phyloP scores from a whole-genome alignment of 805 yeast genomes.

The Nakazawaea wyomingensis region DNA sequence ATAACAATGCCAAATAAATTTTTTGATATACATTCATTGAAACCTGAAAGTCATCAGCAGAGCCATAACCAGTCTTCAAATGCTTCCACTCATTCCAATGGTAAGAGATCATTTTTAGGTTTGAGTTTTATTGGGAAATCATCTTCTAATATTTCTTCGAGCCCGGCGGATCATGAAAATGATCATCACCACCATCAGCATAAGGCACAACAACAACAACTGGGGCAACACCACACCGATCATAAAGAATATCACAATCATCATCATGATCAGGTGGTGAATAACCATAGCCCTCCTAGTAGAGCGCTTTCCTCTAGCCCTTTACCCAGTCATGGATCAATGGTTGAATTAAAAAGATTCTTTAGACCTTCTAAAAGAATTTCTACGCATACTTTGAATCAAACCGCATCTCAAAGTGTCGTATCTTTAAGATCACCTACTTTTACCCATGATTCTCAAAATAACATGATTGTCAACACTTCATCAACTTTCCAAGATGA shows the following conservation, averaged over 20 bases:
- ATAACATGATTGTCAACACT: conserved; percentile 34
- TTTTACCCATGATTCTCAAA: conserved; percentile 33
- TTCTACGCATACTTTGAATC: conserved; percentile 19
- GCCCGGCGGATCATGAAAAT: conserved; percentile 2
- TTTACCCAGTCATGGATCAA: conserved; percentile 35
- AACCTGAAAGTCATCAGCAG: no score
- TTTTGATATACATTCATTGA: conserved; percentile 7
- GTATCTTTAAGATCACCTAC: conserved; percentile 25
- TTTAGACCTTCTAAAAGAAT: conserved; percentile 49
- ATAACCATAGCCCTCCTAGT: neutral
- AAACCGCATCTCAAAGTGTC: conserved; percentile 24
- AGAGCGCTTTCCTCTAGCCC: neutral
- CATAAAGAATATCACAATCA: neutral
- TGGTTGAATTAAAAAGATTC: conserved; percentile 69
- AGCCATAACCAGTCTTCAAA: neutral
- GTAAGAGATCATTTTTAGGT: conserved; percentile 10
- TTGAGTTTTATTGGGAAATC: conserved; percentile 11
- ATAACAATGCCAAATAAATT: conserved; percentile 1
- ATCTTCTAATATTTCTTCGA: conserved; percentile 5
- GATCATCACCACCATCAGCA: conserved; percentile 2
- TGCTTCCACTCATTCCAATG: conserved; percentile 1
- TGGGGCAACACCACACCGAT: neutral
- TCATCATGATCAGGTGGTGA: neutral
- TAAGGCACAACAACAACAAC: neutral
- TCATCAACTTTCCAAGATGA: conserved; percentile 37